A percentile compares a stretch with the other conserved stretches of the same genome.
Conservation (phyloP, 1,284 basidiomycete genomes). For the Ustilago cynodontis region DNA sequence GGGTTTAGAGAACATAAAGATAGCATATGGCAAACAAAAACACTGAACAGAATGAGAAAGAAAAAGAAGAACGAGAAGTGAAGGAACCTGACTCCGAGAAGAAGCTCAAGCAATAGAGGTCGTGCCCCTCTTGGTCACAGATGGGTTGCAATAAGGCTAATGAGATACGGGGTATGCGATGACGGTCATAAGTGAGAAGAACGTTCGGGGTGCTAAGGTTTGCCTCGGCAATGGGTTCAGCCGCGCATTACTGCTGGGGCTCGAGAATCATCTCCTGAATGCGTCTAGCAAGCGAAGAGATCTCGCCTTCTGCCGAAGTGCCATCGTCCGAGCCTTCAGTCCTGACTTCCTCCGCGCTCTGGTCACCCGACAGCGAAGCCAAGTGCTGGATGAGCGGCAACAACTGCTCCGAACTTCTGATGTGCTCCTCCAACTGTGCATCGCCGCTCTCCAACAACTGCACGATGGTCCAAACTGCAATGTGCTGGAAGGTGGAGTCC, state of each 20-base stretch:
- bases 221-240: no score
- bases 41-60: background rate
- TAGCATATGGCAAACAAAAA: background rate
- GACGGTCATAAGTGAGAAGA: background rate
- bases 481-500: conserved; percentile 99
- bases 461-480: conserved; percentile 93
- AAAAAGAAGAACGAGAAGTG: background rate
- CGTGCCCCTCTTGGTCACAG: background rate
- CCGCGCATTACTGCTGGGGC: conserved; percentile 33
- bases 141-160: background rate
- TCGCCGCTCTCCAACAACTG: conserved; percentile 94
- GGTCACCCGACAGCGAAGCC: conserved; percentile 37
- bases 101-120: no score
- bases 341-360: conserved; percentile 53
- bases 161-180: conserved; percentile 7
- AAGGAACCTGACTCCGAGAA: background rate
- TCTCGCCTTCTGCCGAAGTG: conserved; percentile 64
- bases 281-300: conserved; percentile 59
- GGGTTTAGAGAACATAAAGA: conserved; percentile 2
- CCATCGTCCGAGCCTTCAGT: conserved; percentile 58
- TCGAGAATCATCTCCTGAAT: conserved; percentile 67
- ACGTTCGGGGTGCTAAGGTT: background rate
- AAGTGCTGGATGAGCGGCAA: conserved; percentile 63
- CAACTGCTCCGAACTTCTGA: conserved; percentile 60
- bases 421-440: conserved; percentile 71